A percentile compares a stretch with the other conserved stretches of the same genome.
Conservation (phyloP, 139 green algal species). For the Tetraselmis chui region DNA sequence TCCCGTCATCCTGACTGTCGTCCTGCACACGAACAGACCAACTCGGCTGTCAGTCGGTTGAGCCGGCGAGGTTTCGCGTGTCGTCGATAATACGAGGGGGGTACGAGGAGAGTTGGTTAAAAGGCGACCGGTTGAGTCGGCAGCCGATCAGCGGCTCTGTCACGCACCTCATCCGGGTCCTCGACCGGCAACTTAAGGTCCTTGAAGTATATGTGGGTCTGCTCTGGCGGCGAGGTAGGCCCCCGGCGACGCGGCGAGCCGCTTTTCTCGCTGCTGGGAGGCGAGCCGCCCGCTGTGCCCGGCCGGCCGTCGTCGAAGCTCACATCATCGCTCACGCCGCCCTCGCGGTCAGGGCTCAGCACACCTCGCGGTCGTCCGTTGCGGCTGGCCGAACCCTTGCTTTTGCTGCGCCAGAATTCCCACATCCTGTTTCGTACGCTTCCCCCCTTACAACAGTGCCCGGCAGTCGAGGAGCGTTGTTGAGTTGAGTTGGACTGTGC, state of each 20-base stretch:
- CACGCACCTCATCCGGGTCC: neutral
- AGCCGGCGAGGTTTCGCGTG: too few species aligned
- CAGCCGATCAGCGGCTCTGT: too few species aligned
- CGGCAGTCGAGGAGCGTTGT: too few species aligned
- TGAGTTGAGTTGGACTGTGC: too few species aligned
- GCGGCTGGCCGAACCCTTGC: neutral
- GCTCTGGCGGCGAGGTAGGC: neutral
- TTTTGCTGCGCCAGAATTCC: neutral
- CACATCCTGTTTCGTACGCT: neutral
- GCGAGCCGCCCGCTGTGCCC: neutral
- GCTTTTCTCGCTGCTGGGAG: neutral
- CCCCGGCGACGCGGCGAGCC: neutral
- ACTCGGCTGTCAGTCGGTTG: too few species aligned
- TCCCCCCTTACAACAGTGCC: too few species aligned
- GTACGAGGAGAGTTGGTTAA: too few species aligned
- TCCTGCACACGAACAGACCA: too few species aligned
- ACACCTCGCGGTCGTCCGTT: neutral
- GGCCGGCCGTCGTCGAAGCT: neutral
- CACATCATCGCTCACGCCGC: neutral
- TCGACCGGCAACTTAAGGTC: slow-evolving; percentile 36
- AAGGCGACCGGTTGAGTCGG: too few species aligned
- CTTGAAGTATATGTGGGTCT: slow-evolving; percentile 30
- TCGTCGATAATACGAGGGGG: too few species aligned
- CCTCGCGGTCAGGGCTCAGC: neutral
- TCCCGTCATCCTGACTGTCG: slow-evolving; percentile 10